Evolutionary conservation across 192 early-diverging fungal genomes (phyloP), one percentile per base, ranked within the genome.

Genomic region (Podila epigama): DNA sequence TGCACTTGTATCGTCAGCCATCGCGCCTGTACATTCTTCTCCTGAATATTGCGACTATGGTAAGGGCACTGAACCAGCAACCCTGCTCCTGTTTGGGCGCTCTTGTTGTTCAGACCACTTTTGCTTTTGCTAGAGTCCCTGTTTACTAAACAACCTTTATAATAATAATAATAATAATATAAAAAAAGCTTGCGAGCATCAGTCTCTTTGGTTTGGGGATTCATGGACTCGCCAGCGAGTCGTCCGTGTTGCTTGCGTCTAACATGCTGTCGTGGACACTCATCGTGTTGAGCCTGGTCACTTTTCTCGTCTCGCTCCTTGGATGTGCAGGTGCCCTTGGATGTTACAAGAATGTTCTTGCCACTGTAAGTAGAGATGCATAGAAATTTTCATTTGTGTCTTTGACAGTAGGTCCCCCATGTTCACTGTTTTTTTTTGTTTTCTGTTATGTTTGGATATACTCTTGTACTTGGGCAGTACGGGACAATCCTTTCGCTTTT

Each of bases 11-110:
- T 18, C 69, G 40, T 16, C 63, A 60, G 6, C 63, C 63, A 12
- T 53, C 58, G 39, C 34, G 70, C 13, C 39, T 73, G 12, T 73
- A 54, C 34, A 73, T 73, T 29, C 57, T 73, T 10, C 12, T 52
- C 20, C 42, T 66, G 37, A 73, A 66, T 25, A 22, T 61, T 41
- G 5, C 37, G 6, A 39, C 70, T 1, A 40, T 60, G 70, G 70
- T 73, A 70, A 36, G 11, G n/a, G 15, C 48, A 7, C 27, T 40
- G 4, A 20, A 15, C 42, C 42, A 7, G 16, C n/a, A 18, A 5
- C 22, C 16, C 6, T 20, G 22, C 42, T 15, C 42, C 42, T 20
- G 18, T 11, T 20, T 44, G n/a, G n/a, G n/a, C n/a, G n/a, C 15
- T 22, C n/a, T 48, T 48, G 0, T 48, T 25, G 41, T 22, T 10